Evolutionary conservation across 2,329 filamentous ascomycete species (phyloP), one percentile per base, ranked within the genome.

Genomic region (Ceratocystis harringtonii): DNA sequence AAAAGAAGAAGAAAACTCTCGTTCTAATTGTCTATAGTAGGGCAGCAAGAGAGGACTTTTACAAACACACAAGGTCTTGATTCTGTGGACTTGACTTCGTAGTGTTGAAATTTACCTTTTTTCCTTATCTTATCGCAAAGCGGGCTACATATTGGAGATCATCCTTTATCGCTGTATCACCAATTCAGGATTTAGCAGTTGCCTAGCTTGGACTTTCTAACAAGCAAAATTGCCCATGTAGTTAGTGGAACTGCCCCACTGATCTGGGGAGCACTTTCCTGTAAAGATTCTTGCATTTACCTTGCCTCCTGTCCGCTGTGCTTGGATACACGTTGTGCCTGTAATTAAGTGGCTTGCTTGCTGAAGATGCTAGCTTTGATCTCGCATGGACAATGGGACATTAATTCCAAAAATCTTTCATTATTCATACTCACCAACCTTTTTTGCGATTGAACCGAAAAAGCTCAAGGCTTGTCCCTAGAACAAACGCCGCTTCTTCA

Each of bases 71-170:
- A 25, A 10, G 19, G 19, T 52, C 48, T 10, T n/a, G 25, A 15
- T 12, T 25, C 25, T 52, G 48, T 52, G 22, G 25, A 28, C 19
- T 28, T 52, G 48, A 7, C 3, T 52, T 19, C 61, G 30, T 30
- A 15, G 25, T 52, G 30, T 57, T 57, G 32, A 19, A 36, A 60
- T 58, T 64, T 48, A 32, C 52, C 50, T 64, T 64, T 48, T 62
- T 58, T 64, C 61, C 63, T 64, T 64, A 64, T 64, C 63, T 64
- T 64, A 64, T 64, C 63, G 63, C 41, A 32, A 36, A 64, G 52
- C 48, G 48, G 48, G 48, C 55, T 58, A 41, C 36, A 41, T 41
- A 5, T 36, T 58, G 55, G 17, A 32, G 30, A 36, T 28, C 10
- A 58, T 52, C 48, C 48, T 52, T 19, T 25, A 41, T 41, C 36